Evolutionary conservation across 495 filamentous ascomycete genomes (phyloP).

Genomic region (Alectoria sarmentosa): DNA sequence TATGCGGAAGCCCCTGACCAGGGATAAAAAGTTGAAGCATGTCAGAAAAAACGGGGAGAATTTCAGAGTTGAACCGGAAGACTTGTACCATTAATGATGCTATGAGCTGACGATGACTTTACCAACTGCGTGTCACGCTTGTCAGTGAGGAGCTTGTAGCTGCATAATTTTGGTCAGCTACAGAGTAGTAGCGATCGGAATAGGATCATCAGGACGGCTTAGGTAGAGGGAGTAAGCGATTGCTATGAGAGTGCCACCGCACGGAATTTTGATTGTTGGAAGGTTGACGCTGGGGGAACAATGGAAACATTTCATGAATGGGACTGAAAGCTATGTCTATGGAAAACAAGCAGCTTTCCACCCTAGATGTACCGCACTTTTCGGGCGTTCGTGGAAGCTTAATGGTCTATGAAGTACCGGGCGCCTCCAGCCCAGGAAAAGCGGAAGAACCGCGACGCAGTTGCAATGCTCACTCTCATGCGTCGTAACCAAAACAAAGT

Average conservation of each 20-base stretch:
- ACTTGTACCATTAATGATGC: slow-evolving; percentile 55
- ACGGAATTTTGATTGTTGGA: background rate
- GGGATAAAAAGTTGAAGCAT: slow-evolving; percentile 72
- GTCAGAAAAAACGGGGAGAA: slow-evolving; percentile 77
- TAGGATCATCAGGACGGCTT: background rate
- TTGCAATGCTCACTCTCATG: background rate
- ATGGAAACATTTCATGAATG: background rate
- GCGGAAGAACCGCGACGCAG: too few species aligned
- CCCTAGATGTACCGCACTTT: background rate
- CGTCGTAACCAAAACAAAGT: background rate
- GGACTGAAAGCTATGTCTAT: background rate
- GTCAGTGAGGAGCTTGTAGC: background rate
- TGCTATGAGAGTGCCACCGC: background rate
- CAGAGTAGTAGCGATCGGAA: background rate
- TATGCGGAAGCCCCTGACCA: slow-evolving; percentile 87
- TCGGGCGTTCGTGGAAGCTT: background rate
- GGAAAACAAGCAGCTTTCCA: background rate
- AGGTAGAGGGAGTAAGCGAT: background rate
- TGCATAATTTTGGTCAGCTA: background rate
- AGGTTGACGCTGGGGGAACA: background rate
- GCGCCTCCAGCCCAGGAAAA: background rate
- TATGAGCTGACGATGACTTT: background rate
- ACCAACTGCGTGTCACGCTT: background rate
- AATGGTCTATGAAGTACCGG: background rate
- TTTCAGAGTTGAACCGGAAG: slow-evolving; percentile 68